A percentile compares a stretch with the other conserved stretches of the same genome.
Evolutionary conservation across 768 basidiomycete genomes (phyloP).

Genomic region (Mrakia gelida): DNA sequence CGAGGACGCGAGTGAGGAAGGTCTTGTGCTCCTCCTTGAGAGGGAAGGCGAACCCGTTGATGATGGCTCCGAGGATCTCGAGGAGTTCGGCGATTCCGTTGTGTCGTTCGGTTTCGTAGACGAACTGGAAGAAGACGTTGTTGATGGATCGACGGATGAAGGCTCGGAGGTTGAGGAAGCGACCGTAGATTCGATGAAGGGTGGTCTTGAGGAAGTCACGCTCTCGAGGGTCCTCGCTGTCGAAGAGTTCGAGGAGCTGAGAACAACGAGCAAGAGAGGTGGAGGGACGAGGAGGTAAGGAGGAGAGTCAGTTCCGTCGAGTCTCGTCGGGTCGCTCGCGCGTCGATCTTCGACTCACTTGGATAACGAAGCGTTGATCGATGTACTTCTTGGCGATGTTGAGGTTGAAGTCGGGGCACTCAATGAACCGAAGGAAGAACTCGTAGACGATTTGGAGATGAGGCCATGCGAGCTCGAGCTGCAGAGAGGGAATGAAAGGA

Average conservation of each 20-base stretch:
- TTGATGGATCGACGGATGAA: slow-evolving; percentile 99
- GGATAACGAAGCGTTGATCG: slow-evolving; percentile 91
- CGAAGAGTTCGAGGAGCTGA: slow-evolving; percentile 90
- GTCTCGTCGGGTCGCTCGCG: neutral
- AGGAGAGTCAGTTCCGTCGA: neutral
- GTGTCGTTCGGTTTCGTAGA: slow-evolving; percentile 97
- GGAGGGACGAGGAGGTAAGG: too few relatives aligned
- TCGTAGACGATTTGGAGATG: slow-evolving; percentile 99
- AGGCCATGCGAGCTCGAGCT: slow-evolving; percentile 88
- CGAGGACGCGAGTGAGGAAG: slow-evolving; percentile 87
- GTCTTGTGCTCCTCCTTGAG: slow-evolving; percentile 97
- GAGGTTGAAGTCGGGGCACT: slow-evolving; percentile 95
- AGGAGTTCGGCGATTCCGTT: slow-evolving; percentile 98
- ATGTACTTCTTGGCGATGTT: slow-evolving; percentile 96
- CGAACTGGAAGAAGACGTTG: slow-evolving; percentile 98
- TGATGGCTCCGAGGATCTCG: slow-evolving; percentile 97
- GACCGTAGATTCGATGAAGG: slow-evolving; percentile 96
- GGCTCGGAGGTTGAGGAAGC: slow-evolving; percentile 96
- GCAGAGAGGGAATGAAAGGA: too few relatives aligned
- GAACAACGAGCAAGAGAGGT: neutral
- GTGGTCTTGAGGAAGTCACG: slow-evolving; percentile 99
- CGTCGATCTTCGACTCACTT: slow-evolving; percentile 37
- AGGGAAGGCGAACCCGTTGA: slow-evolving; percentile 96
- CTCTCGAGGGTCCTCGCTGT: slow-evolving; percentile 96
- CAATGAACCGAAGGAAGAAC: slow-evolving; percentile 98